Evolutionary conservation across 78 protist species (phyloP).

Genomic region (Mantamonas sphyraenae): DNA sequence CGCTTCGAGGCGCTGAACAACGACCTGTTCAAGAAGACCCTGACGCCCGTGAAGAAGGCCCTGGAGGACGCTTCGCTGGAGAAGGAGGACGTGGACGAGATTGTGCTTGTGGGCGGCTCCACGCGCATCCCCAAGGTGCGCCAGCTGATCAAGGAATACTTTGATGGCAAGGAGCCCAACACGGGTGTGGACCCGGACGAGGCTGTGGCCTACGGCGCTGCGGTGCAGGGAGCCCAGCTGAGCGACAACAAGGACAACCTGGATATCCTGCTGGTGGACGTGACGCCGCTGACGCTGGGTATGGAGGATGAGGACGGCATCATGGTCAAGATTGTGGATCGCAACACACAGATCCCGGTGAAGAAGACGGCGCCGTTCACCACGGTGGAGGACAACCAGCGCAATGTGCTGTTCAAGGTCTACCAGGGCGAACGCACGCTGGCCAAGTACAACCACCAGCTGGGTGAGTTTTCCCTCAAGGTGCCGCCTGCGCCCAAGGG

Average conservation of each 20-base stretch:
- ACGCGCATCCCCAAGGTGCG: conserved; percentile 98
- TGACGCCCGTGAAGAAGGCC: conserved; percentile 85
- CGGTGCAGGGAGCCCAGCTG: conserved; percentile 31
- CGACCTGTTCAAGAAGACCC: conserved; percentile 90
- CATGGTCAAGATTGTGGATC: conserved; percentile 32
- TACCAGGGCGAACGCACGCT: conserved; percentile 35
- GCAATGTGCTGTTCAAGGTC: conserved; percentile 34
- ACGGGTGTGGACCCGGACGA: conserved; percentile 59
- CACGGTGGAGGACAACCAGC: conserved; percentile 55
- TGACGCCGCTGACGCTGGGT: conserved; percentile 71
- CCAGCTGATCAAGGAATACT: conserved; percentile 87
- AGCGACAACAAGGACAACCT: not conserved
- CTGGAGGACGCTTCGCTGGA: conserved; percentile 82
- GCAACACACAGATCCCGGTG: conserved; percentile 45
- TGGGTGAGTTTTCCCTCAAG: conserved; percentile 48
- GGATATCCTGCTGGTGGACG: conserved; percentile 85
- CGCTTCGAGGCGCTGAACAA: conserved; percentile 94
- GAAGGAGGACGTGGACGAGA: conserved; percentile 87
- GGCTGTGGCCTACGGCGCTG: conserved; percentile 72
- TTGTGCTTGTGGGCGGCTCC: conserved; percentile 98
- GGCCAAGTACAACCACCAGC: conserved; percentile 37
- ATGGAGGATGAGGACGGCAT: conserved; percentile 55
- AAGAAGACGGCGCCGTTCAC: conserved; percentile 23
- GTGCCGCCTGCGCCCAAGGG: conserved; percentile 79
- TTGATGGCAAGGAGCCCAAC: conserved; percentile 97